Evolutionary conservation across 345 rosid genomes (phyloP).

Genomic region (Alliaria petiolata): DNA sequence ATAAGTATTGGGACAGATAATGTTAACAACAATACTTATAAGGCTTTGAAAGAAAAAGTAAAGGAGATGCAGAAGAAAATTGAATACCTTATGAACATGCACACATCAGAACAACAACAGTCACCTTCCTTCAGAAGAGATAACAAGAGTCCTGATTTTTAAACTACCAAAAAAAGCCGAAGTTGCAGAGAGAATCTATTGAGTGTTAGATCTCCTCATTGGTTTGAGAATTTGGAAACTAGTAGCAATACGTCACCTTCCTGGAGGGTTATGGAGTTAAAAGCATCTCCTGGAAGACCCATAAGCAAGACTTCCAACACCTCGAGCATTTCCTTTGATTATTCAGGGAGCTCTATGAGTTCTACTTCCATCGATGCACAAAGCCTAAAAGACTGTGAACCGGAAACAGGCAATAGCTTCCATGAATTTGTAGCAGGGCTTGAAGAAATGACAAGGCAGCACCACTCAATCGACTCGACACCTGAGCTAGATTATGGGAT

Average conservation of each 20-base stretch:
- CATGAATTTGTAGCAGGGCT: slow-evolving; percentile 29
- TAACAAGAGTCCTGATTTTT: slow-evolving; percentile 23
- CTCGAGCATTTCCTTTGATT: slow-evolving; percentile 28
- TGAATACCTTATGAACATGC: slow-evolving; percentile 39
- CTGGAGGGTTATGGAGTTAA: slow-evolving; percentile 26
- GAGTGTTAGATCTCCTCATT: slow-evolving; percentile 36
- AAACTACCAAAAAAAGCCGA: slow-evolving; percentile 43
- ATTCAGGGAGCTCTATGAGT: slow-evolving; percentile 15
- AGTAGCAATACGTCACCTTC: slow-evolving; percentile 20
- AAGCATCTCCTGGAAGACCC: slow-evolving; percentile 6
- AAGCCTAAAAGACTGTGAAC: slow-evolving; percentile 40
- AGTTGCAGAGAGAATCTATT: slow-evolving; percentile 47
- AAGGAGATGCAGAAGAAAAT: slow-evolving; percentile 66
- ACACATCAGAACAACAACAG: slow-evolving; percentile 45
- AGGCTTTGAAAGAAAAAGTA: slow-evolving; percentile 52
- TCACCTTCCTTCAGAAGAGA: slow-evolving; percentile 40
- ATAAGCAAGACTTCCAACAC: slow-evolving; percentile 34
- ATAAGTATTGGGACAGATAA: slow-evolving; percentile 4
- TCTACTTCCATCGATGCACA: slow-evolving; percentile 30
- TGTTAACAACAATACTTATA: slow-evolving; percentile 29
- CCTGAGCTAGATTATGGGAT: slow-evolving; percentile 12
- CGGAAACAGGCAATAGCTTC: slow-evolving; percentile 22
- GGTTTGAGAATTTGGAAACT: slow-evolving; percentile 38
- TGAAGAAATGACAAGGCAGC: slow-evolving; percentile 29
- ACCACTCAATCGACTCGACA: slow-evolving; percentile 13